A percentile compares a stretch with the other conserved stretches of the same genome.
Conservation (phyloP, 768 basidiomycete species). For the Suillus cothurnatus region DNA sequence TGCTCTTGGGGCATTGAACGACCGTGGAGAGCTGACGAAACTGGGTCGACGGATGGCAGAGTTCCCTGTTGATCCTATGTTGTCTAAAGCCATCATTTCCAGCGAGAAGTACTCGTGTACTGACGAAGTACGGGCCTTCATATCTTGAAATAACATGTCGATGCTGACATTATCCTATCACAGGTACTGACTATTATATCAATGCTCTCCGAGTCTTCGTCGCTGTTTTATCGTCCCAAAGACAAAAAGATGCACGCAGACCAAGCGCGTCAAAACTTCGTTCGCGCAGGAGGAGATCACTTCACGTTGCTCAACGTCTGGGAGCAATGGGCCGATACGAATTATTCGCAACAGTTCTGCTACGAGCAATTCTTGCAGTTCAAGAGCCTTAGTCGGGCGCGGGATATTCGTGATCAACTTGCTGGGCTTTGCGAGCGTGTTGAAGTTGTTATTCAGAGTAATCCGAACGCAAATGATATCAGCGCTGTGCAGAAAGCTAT, state of each 20-base stretch:
- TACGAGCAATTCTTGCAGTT: conserved; percentile 95
- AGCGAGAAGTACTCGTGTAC: conserved; percentile 94
- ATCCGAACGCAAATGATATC: conserved; percentile 92
- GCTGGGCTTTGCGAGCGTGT: conserved; percentile 96
- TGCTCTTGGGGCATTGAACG: conserved; percentile 94
- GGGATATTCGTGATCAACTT: conserved; percentile 95
- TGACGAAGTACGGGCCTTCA: conserved; percentile 75
- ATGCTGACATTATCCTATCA: not conserved
- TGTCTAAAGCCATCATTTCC: conserved; percentile 94
- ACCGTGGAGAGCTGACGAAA: conserved; percentile 96
- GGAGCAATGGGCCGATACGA: conserved; percentile 99
- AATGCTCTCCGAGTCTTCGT: conserved; percentile 95
- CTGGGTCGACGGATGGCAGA: conserved; percentile 97
- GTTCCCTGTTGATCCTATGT: conserved; percentile 98
- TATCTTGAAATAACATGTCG: not conserved
- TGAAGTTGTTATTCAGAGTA: conserved; percentile 85
- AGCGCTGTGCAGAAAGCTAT: conserved; percentile 94
- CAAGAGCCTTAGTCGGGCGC: conserved; percentile 91
- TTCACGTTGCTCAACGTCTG: conserved; percentile 97
- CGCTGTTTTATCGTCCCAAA: conserved; percentile 95
- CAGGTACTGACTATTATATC: conserved; percentile 95
- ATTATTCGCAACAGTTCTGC: conserved; percentile 95
- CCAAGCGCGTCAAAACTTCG: conserved; percentile 96
- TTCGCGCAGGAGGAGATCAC: conserved; percentile 94
- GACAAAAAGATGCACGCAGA: conserved; percentile 98